Percentiles rank a stretch among this genome's conserved stretches.
phyloP scores from a whole-genome alignment of 441 rosid genomes.

The Biscutella auriculata region DNA sequence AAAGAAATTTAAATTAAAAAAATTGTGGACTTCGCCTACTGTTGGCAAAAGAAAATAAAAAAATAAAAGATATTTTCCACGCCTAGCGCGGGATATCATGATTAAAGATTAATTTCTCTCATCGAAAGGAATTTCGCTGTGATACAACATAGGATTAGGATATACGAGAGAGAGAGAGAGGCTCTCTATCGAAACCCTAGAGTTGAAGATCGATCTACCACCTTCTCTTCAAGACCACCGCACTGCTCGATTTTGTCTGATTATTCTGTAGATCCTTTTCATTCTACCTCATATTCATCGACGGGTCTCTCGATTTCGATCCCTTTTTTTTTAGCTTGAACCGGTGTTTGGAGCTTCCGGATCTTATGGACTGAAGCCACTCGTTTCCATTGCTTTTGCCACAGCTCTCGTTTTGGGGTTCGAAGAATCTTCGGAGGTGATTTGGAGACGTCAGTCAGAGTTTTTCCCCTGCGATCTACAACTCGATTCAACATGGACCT shows the following conservation, averaged over 20 bases:
- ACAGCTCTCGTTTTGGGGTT: not conserved
- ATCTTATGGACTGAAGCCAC: slow-evolving; percentile 12
- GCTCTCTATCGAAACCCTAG: slow-evolving; percentile 16
- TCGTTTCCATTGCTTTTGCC: not conserved
- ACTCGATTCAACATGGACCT: slow-evolving; percentile 2
- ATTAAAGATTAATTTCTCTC: too few relatives aligned
- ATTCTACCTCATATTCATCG: not conserved
- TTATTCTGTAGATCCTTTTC: not conserved
- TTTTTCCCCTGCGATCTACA: not conserved
- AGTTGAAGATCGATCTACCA: slow-evolving; percentile 10
- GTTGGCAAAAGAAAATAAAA: too few relatives aligned
- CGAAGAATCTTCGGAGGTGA: slow-evolving; percentile 11
- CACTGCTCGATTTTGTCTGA: not conserved
- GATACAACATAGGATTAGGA: too few relatives aligned
- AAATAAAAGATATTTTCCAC: too few relatives aligned
- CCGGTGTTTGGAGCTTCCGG: slow-evolving; percentile 4
- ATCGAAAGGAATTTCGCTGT: too few relatives aligned
- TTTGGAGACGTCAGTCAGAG: not conserved
- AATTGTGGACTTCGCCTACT: too few relatives aligned
- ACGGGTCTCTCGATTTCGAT: not conserved
- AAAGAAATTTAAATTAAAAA: too few relatives aligned
- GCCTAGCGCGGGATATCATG: too few relatives aligned
- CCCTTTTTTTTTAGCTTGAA: not conserved
- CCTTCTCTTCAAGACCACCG: slow-evolving; percentile 7
- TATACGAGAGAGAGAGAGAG: not conserved